Percentiles rank a stretch among this genome's conserved stretches.
phyloP scores from a whole-genome alignment of 768 basidiomycete genomes.

The Trametes cinnabarina region DNA sequence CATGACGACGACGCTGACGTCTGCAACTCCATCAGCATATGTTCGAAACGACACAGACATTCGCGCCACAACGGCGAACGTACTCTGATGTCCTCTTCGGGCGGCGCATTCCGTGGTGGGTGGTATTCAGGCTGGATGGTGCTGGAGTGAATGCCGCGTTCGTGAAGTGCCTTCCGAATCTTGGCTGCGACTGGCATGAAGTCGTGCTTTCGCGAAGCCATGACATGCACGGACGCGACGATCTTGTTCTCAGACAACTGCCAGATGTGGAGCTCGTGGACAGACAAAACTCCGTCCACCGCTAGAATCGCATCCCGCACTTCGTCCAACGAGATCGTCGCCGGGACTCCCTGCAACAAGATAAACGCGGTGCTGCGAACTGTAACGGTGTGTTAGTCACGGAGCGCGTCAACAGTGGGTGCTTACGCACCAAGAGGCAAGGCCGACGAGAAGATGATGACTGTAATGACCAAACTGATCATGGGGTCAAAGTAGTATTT shows the following conservation, averaged over 20 bases:
- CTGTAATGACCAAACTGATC: conserved; percentile 91
- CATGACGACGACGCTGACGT: conserved; percentile 56
- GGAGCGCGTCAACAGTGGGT: not conserved
- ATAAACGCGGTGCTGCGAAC: conserved; percentile 93
- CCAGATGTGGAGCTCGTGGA: conserved; percentile 98
- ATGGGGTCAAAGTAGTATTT: conserved; percentile 92
- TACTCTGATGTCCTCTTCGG: conserved; percentile 53
- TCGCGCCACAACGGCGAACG: conserved; percentile 13
- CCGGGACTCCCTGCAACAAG: conserved; percentile 90
- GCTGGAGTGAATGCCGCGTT: conserved; percentile 90
- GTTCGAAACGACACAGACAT: not conserved
- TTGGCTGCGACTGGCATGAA: conserved; percentile 89
- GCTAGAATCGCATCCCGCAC: conserved; percentile 77
- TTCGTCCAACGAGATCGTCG: conserved; percentile 85
- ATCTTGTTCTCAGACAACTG: conserved; percentile 94
- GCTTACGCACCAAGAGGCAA: conserved; percentile 79
- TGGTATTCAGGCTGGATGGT: conserved; percentile 92
- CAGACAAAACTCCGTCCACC: conserved; percentile 81
- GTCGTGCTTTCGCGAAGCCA: conserved; percentile 75
- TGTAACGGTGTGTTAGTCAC: conserved; percentile 29
- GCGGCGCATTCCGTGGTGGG: conserved; percentile 35
- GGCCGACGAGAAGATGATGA: conserved; percentile 95
- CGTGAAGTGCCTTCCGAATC: conserved; percentile 82
- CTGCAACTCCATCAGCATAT: conserved; percentile 30
- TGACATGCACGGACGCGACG: conserved; percentile 94